Evolutionary conservation across 768 basidiomycete genomes (phyloP), one percentile per base, ranked within the genome.

Genomic region (Termitomyces sp.): DNA sequence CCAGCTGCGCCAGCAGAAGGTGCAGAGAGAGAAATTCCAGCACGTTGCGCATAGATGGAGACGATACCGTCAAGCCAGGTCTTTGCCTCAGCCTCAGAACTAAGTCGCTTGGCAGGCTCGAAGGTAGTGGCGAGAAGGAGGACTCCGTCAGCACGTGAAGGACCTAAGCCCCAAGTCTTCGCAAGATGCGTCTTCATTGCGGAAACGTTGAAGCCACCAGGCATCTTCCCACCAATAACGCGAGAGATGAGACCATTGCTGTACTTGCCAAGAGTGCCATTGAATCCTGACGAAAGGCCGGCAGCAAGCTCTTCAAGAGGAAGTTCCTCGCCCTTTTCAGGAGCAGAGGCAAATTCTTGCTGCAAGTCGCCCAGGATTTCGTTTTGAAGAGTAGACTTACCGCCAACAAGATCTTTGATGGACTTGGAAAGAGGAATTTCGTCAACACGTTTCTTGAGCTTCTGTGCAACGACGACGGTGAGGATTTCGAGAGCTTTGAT

Each of bases 381-480:
- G 73, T 99, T 99, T 77, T 98, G 97, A 61, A 99, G 81, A 0
- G 97, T 99, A 17, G 96, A 98, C 77, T 99, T 99, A 65, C 97
- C 97, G 34, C 94, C 94, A 50, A 97, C 96, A 59, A 99, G 89
- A 69, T 99, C 97, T 76, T 99, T 98, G 81, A 99, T 95, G 0
- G 94, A 90, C 75, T 99, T 99, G 63, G 86, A 83, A 7, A 95
- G 79, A 5, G 95, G 92, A 59, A 98, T 80, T 69, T 98, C 97
- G 53, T 88, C 85, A 34, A 95, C 82, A 59, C 81, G 84, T 83
- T 99, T 99, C 88, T 99, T 99, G 70, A 99, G 78, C 77, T 99
- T 99, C 79, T 99, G 97, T 0, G 97, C 94, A 60, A 99, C 91
- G 72, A 98, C 88, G 65, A 86, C 84, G 57, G 83, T 82, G 32